phyloP scores from a whole-genome alignment of 129 eudicot genomes.

The Erigeron canadensis region DNA sequence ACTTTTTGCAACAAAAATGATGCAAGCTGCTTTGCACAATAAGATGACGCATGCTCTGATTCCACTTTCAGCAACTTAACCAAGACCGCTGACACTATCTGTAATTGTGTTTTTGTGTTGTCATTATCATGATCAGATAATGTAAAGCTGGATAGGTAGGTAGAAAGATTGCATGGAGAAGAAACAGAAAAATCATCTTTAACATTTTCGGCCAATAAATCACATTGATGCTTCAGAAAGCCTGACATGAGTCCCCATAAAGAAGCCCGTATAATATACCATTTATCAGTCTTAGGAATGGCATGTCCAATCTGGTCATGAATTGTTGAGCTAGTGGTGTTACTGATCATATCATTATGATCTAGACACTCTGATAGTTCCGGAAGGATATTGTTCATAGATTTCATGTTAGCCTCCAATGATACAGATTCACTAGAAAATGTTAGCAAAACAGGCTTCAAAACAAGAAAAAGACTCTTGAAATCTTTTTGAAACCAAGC shows the following conservation, averaged over 20 bases:
- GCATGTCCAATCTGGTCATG: constrained; percentile 38
- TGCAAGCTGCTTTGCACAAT: constrained; percentile 58
- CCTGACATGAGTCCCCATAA: constrained; percentile 67
- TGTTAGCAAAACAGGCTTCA: constrained; percentile 49
- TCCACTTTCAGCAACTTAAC: constrained; percentile 42
- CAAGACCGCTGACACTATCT: constrained; percentile 37
- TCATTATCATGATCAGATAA: constrained; percentile 22
- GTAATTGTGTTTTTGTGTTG: constrained; percentile 26
- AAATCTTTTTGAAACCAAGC: constrained; percentile 60
- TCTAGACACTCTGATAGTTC: constrained; percentile 48
- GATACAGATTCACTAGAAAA: constrained; percentile 31
- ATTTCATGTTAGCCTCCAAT: constrained; percentile 33
- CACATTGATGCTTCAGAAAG: constrained; percentile 49
- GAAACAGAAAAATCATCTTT: constrained; percentile 33
- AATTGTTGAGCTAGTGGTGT: constrained; percentile 27
- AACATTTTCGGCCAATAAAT: constrained; percentile 38
- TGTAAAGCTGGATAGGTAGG: constrained; percentile 8
- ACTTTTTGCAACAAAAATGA: constrained; percentile 52
- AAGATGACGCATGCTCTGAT: constrained; percentile 45
- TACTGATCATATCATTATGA: constrained; percentile 29
- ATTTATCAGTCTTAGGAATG: constrained; percentile 51
- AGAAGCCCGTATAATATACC: constrained; percentile 53
- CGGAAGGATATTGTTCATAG: constrained; percentile 38
- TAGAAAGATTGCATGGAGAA: constrained; percentile 33
- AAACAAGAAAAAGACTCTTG: constrained; percentile 48